Evolutionary conservation across 257 asterid genomes (phyloP).

Genomic region (Nicotiana knightiana): DNA sequence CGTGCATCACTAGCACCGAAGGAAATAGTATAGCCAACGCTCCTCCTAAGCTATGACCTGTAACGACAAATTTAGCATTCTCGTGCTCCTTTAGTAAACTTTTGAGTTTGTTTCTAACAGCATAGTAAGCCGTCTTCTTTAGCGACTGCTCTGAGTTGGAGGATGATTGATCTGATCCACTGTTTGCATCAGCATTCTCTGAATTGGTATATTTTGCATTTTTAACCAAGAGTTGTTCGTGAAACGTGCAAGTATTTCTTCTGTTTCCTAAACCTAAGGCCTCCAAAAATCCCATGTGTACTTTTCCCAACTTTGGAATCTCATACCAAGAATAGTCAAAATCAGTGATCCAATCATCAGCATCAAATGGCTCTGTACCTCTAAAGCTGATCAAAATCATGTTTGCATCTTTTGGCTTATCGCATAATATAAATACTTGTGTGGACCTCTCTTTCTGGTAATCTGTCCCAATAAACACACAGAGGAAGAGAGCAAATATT

Average conservation of each 20-base stretch:
- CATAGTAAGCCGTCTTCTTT: slow-evolving; percentile 49
- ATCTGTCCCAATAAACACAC: slow-evolving; percentile 31
- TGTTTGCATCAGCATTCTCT: slow-evolving; percentile 10
- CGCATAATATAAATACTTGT: slow-evolving; percentile 74
- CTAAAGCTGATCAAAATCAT: slow-evolving; percentile 74
- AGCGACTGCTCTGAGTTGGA: slow-evolving; percentile 3
- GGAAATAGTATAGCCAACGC: slow-evolving; percentile 89
- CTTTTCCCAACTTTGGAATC: slow-evolving; percentile 67
- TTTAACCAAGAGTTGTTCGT: slow-evolving; percentile 20
- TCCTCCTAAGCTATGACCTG: slow-evolving; percentile 95
- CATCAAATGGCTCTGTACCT: slow-evolving; percentile 92
- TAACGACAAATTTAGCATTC: slow-evolving; percentile 64
- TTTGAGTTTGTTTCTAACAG: slow-evolving; percentile 49
- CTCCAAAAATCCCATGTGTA: slow-evolving; percentile 90
- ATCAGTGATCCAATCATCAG: slow-evolving; percentile 90
- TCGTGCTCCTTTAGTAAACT: slow-evolving; percentile 48
- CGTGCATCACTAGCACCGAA: slow-evolving; percentile 49
- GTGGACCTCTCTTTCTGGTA: slow-evolving; percentile 69
- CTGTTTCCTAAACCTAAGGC: slow-evolving; percentile 91
- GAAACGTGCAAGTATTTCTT: slow-evolving; percentile 44
- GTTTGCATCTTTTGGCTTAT: slow-evolving; percentile 68
- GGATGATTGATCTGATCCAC: slow-evolving; percentile 1
- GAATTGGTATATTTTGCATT: not conserved
- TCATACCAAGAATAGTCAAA: slow-evolving; percentile 94
- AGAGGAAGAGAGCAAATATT: not conserved